Base-by-base conservation (phyloP, 2,329 filamentous ascomycete genomes). In the Pyrenochaeta sp. region DNA sequence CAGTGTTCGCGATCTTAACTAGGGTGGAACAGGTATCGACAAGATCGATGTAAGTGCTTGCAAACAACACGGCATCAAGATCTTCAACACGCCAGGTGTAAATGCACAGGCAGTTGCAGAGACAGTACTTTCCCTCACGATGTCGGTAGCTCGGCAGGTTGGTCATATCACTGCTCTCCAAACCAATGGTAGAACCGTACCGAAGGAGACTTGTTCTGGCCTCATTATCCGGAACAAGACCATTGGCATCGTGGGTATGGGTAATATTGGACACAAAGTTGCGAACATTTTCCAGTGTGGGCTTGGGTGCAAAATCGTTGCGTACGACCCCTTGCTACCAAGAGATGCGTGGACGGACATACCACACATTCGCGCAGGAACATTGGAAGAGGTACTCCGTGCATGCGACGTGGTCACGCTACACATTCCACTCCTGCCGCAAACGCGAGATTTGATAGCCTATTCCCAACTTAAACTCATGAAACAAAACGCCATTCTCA, bases 61-160 rank as follows among this genome's bases (percentile, higher is more conserved):
- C 46, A 56, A 65, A 3, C 62, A 67, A 2, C 69, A 75, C 0
- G 75, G 71, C 0, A 77, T 82, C 57, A 73, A 72, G n/a, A 76
- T 82, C 23, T 72, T 78, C 57, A 82, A 82, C 52, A 82, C 80
- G 0, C 80, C 79, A 0, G 80, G 79, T 1, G 75, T 79, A 0
- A 82, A 78, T 53, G 74, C 75, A 0, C 73, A 74, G 1, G 73
- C 78, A 1, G 78, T 81, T 0, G 78, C 78, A 0, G 78, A 80
- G 49, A 63, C 74, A 6, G 73, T 74, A 0, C 51, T 79, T 4
- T 61, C 75, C 0, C 65, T 80, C 12, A 66, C 72, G 0, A 74
- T 75, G 54, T 61, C 73, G 0, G 73, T 76, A 1, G 63, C 61
- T 6, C 57, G 64, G 14, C 45, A 66, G 41, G 49, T 68, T 4